A percentile compares a stretch with the other conserved stretches of the same genome.
These are phyloP conservation scores for Citrullus mucosospermus DNA, from an alignment of 306 rosid species.

Conservation along the genomic window DNA sequence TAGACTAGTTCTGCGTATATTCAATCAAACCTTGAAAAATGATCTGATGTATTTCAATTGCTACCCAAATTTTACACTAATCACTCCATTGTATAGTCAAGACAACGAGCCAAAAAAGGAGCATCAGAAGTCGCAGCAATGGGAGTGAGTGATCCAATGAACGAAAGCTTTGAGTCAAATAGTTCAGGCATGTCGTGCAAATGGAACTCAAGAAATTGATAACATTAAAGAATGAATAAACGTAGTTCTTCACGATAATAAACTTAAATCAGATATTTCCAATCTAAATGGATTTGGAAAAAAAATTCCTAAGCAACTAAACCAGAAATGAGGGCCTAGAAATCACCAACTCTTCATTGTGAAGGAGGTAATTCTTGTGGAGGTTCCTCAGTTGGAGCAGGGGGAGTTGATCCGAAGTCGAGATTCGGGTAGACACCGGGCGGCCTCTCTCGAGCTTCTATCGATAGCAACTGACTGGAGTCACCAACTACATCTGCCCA, in stretches of 20 bases:
- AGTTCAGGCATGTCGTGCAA: neutral
- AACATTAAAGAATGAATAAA: conserved; percentile 57
- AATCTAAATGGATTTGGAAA: conserved; percentile 10
- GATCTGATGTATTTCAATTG: neutral
- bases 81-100: neutral
- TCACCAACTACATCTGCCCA: conserved; percentile 96
- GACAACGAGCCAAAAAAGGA: neutral
- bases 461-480: conserved; percentile 78
- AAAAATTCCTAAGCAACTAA: neutral
- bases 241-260: neutral
- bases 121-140: neutral
- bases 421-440: conserved; percentile 64
- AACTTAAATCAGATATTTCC: conserved; percentile 3
- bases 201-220: conserved; percentile 6
- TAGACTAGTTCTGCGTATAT: neutral
- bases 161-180: neutral
- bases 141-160: neutral
- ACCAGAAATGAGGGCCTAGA: neutral
- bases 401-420: conserved; percentile 47
- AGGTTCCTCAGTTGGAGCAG: conserved; percentile 24
- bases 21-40: neutral
- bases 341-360: conserved; percentile 19
- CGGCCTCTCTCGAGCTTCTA: conserved; percentile 67
- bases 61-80: neutral
- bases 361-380: conserved; percentile 42